phyloP scores from a whole-genome alignment of 2,329 filamentous ascomycete species.

The Ceratocystis harringtonii region DNA sequence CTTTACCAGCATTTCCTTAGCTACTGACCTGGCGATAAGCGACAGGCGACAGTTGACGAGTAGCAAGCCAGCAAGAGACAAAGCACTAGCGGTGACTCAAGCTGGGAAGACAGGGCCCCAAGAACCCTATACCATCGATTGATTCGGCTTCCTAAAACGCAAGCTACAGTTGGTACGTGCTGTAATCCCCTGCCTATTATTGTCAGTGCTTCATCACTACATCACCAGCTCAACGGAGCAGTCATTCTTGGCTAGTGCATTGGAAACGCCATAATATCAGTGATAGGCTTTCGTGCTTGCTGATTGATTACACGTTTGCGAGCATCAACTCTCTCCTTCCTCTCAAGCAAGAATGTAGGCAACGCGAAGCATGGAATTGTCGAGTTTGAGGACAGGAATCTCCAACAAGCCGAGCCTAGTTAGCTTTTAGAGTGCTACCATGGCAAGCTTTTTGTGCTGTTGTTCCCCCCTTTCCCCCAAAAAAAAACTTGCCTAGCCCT shows the following conservation, averaged over 20 bases:
- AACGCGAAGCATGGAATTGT: neutral
- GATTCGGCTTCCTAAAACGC: too few relatives aligned
- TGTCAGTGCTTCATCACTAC: neutral
- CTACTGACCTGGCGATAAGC: neutral
- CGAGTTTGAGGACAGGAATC: neutral
- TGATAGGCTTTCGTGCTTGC: too few relatives aligned
- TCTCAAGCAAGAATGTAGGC: too few relatives aligned
- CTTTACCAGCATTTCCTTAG: neutral
- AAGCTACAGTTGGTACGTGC: neutral
- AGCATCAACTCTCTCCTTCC: neutral
- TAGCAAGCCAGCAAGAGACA: too few relatives aligned
- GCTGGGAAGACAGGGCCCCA: too few relatives aligned
- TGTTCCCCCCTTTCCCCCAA: neutral
- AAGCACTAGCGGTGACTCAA: too few relatives aligned
- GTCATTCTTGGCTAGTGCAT: too few relatives aligned
- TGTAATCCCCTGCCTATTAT: neutral
- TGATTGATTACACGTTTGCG: neutral
- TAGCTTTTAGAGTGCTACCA: neutral
- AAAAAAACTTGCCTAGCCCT: neutral
- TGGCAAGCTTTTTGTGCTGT: neutral
- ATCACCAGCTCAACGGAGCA: neutral
- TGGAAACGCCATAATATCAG: too few relatives aligned
- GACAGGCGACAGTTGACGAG: neutral
- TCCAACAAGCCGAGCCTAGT: neutral
- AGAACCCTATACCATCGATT: too few relatives aligned